Percentiles rank a stretch among this genome's conserved stretches.
phyloP scores from a whole-genome alignment of 1,139 yeast species.

The Sugiyamaella novakii region DNA sequence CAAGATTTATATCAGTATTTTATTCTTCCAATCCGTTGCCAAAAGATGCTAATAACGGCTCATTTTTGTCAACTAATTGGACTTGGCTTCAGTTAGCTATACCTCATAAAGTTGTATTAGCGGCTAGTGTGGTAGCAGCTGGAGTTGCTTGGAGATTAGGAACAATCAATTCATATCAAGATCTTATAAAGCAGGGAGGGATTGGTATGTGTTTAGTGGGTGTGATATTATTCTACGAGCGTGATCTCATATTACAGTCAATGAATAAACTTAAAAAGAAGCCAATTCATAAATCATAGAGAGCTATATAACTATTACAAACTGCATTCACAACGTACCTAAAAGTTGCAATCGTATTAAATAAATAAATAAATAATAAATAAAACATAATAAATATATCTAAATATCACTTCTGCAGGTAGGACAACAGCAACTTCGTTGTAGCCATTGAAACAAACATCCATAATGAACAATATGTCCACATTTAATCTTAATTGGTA shows the following conservation, averaged over 20 bases:
- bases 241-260: slow-evolving; percentile 3
- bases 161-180: slow-evolving; percentile 15
- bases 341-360: slow-evolving; percentile 8
- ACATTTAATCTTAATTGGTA: slow-evolving; percentile 51
- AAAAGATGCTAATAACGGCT: too few species aligned
- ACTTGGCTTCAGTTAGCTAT: slow-evolving; percentile 23
- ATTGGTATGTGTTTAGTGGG: slow-evolving; percentile 12
- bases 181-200: slow-evolving; percentile 18
- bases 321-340: too few species aligned
- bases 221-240: slow-evolving; percentile 10
- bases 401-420: slow-evolving; percentile 31
- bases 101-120: slow-evolving; percentile 21
- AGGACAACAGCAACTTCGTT: slow-evolving; percentile 57
- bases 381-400: slow-evolving; percentile 10
- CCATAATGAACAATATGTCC: slow-evolving; percentile 78
- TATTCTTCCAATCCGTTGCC: slow-evolving; percentile 21
- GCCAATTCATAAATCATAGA: background rate
- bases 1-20: slow-evolving; percentile 36
- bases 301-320: slow-evolving; percentile 5
- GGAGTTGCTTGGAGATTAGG: slow-evolving; percentile 24
- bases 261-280: slow-evolving; percentile 4
- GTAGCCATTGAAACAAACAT: slow-evolving; percentile 83
- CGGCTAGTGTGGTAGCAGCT: slow-evolving; percentile 18
- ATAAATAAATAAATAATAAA: slow-evolving; percentile 9
- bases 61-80: too few species aligned